Base-by-base conservation (phyloP, 2,329 filamentous ascomycete genomes). In the Cladobotryum protrusum region DNA sequence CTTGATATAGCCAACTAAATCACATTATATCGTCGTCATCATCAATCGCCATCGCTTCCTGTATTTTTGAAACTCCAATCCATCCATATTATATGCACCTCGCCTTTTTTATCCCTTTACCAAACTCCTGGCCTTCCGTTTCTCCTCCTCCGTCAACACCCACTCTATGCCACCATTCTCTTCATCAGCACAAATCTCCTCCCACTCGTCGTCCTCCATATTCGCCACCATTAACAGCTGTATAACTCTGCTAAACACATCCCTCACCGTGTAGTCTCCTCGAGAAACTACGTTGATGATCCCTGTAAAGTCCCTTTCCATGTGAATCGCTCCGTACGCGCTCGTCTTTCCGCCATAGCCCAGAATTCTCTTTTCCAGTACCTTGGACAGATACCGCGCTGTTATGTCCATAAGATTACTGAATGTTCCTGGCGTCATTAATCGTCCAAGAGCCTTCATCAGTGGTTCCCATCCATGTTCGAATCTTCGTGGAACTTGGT, bases 181-280 rank as follows among this genome's bases (percentile, higher is more conserved):
- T 32, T 74, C 68, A 19, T 64, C 52, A 37, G 76, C 69, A 6
- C 67, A 62, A 36, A 91, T 68, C 67, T 93, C 89, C 43, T 92
- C 87, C 87, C 90, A 96, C 68, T 96, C 92, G 51, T 96, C 91
- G 33, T 93, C 88, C 64, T 96, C 91, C 89, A 96, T 95, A 59
- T 91, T 92, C 64, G 92, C 83, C 14, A 96, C 82, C 74, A 95
- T 82, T 50, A 87, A 81, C 59, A 96, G 85, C 74, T 96, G 89
- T 52, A 78, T 77, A 51, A 87, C 87, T 61, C 84, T 81, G 24
- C 78, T 76, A 71, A 96, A 96, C 3, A 79, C 69, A 62, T 95
- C 90, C 32, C 89, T 76, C 34, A 93, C 78, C 2, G 80, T 80
- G 63, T 95, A 96, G 61, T 87, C 83, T 4, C 85, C 87, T 54